phyloP scores from a whole-genome alignment of 768 basidiomycete genomes.

The Agaricus sinodeliciosus region DNA sequence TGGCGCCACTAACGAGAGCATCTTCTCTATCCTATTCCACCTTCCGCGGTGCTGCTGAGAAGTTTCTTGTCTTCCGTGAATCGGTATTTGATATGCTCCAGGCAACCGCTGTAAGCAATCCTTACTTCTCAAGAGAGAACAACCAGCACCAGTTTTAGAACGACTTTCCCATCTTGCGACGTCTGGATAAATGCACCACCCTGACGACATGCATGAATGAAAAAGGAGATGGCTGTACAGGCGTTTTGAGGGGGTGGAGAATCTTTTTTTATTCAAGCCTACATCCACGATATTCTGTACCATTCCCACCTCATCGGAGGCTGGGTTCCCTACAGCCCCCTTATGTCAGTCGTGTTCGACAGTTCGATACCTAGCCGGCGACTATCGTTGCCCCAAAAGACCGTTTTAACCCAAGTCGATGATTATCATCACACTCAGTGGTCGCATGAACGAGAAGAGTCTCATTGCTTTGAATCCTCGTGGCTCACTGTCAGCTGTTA shows the following conservation, averaged over 20 bases:
- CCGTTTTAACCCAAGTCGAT: background rate
- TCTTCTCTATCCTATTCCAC: conserved; percentile 71
- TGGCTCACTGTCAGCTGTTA: background rate
- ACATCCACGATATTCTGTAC: too few relatives aligned
- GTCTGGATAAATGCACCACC: background rate
- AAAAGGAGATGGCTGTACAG: too few relatives aligned
- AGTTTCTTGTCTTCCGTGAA: conserved; percentile 83
- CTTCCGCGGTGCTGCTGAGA: conserved; percentile 67
- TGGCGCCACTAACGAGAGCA: too few relatives aligned
- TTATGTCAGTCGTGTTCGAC: too few relatives aligned
- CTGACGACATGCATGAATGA: background rate
- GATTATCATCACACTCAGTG: background rate
- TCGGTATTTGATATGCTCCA: conserved; percentile 82
- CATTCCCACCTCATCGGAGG: too few relatives aligned
- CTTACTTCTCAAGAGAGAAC: conserved; percentile 66
- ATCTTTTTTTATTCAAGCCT: too few relatives aligned
- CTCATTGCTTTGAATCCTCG: background rate
- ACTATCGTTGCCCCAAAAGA: too few relatives aligned
- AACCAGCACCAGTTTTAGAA: conserved; percentile 4
- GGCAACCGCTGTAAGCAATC: conserved; percentile 78
- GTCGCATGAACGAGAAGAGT: background rate
- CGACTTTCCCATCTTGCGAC: background rate
- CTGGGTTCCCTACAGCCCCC: too few relatives aligned
- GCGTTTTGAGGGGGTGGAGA: too few relatives aligned
- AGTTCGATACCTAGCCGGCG: too few relatives aligned